Base-by-base conservation (phyloP, 2,329 filamentous ascomycete genomes). In the Corinectria fuckeliana region DNA sequence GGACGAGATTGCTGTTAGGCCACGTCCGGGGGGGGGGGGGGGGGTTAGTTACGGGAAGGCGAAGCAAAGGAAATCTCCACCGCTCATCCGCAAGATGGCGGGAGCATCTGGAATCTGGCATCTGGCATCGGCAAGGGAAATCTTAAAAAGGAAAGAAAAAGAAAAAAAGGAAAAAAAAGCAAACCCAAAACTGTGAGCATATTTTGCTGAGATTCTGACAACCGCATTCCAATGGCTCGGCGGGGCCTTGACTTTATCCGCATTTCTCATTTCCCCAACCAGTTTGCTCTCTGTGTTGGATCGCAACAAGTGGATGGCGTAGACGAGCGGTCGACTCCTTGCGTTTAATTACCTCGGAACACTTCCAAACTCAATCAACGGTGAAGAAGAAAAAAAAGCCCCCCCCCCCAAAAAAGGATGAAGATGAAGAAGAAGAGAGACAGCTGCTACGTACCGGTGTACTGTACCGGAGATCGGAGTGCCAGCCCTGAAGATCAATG, bases 141-240 rank as follows among this genome's bases (percentile, higher is more conserved):
- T 38, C 26, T 18, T 4, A 4, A 25, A 9, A 9, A 30, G 49
- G n/a, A 34, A 44, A 23, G 48, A 60, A 62, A 57, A 57, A 28
- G 39, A 30, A 68, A 58, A 21, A 10, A 6, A 56, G 44, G 20
- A 28, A 41, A 23, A 50, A 61, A 63, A 58, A 58, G 39, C 34
- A 34, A 69, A 59, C 28, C 52, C 60, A 51, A 53, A 51, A 53
- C 49, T 48, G 42, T 51, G 49, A 63, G 45, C 30, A 50, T n/a
- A n/a, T 60, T 41, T 50, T 25, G 32, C 36, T 32, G 34, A 48
- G 39, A 30, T 50, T 34, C 50, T 61, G 61, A 60, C 57, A 67
- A 52, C 41, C 62, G 47, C 44, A 48, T 36, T 34, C 48, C 48
- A 50, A 14, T n/a, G 5, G 9, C 11, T 16, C 21, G 8, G n/a